Evolutionary conservation across 352 stramenopile species (phyloP), one percentile per base, ranked within the genome.

Genomic region (Pythium pyrilobum): DNA sequence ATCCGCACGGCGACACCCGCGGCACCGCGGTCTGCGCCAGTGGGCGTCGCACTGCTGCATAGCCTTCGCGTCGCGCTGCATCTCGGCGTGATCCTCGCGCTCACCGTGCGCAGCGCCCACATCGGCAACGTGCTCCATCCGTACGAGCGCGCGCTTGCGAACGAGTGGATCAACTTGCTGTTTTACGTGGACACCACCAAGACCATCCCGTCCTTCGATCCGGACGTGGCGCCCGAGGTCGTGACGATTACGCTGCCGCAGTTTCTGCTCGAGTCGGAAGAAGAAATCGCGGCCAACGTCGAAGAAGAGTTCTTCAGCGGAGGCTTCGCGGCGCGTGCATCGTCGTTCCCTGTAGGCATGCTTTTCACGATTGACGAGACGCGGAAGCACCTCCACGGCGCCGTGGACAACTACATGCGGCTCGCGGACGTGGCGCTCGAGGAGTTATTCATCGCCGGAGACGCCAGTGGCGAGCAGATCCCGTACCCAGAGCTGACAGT

Each of bases 321-420:
- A 10, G 78, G 72, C 0, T 85, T 85, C 37, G 67, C 68, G 4
- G 71, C 66, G 8, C 64, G 74, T 4, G 65, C 74, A 28, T 89
- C 79, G 29, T 70, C 76, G 46, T 61, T 74, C 38, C 76, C 79
- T 6, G 76, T 87, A 1, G 79, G 76, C 16, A 63, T 81, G 53
- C 66, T 89, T 3, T 92, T 89, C 47, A 92, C 81, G 13, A 84
- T 88, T 24, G 40, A 85, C 1, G 76, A 89, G 57, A 86, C 74
- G 29, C 66, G 74, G 8, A 62, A 75, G 48, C 81, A 92, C 42
- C n/a, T 89, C 50, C 81, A 92, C 36, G 72, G 73, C 10, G 78
- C 65, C 2, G 51, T 86, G 5, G 51, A 43, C 49, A 92, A 92
- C 44, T 92, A 92, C 59, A 73, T 76, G 23, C 55, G 42, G 15